phyloP scores from a whole-genome alignment of 108 stramenopile species.

The Craspedostauros australis region DNA sequence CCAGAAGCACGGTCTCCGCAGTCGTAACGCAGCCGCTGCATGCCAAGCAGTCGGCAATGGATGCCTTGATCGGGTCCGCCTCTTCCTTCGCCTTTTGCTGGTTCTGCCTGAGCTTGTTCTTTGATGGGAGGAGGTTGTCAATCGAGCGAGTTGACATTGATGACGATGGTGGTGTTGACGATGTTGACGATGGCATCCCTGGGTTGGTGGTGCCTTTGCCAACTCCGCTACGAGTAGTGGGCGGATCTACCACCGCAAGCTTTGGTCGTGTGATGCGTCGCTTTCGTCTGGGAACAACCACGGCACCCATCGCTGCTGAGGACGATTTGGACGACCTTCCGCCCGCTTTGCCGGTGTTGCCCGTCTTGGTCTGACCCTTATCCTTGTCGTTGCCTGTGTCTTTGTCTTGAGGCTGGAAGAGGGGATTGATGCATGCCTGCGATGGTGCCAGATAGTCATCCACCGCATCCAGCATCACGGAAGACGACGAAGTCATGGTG shows the following conservation, averaged over 20 bases:
- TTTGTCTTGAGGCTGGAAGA: conserved; percentile 43
- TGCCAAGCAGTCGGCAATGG: conserved; percentile 96
- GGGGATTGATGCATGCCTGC: conserved; percentile 87
- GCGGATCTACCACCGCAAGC: too few species aligned
- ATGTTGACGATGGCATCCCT: neutral
- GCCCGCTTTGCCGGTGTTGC: too few species aligned
- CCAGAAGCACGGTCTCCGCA: conserved; percentile 95
- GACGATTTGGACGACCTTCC: too few species aligned
- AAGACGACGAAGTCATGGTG: too few species aligned
- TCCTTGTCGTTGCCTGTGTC: neutral
- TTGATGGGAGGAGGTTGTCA: conserved; percentile 3
- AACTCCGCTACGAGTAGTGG: too few species aligned
- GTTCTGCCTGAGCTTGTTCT: too few species aligned
- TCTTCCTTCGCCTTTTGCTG: conserved; percentile 12
- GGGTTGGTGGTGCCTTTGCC: neutral
- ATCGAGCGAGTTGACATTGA: conserved; percentile 2
- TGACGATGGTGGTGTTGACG: neutral
- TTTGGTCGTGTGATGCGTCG: conserved; percentile 8
- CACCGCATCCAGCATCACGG: conserved; percentile 72
- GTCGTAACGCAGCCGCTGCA: conserved; percentile 98
- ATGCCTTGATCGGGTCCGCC: conserved; percentile 58
- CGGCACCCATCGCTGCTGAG: conserved; percentile 2
- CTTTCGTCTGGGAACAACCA: conserved; percentile 24
- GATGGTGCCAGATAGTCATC: conserved; percentile 86
- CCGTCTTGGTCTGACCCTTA: too few species aligned